Evolutionary conservation across 208 protist genomes (phyloP).

Genomic region (Endotrypanum monterogeii): DNA sequence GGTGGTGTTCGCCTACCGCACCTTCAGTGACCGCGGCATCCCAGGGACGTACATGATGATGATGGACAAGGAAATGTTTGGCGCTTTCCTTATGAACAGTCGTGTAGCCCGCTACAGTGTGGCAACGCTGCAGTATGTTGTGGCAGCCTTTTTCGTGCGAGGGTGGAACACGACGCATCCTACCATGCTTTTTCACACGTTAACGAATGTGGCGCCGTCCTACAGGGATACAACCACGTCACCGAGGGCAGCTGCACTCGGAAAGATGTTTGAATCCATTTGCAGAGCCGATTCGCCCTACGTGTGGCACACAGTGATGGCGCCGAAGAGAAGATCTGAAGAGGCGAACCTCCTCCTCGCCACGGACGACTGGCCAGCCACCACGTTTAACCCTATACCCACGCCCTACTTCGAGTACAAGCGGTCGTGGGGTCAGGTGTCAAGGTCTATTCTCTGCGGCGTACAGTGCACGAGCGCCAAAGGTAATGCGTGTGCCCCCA

Average conservation of each 20-base stretch:
- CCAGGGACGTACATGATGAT: constrained; percentile 14
- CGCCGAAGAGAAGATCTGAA: background rate
- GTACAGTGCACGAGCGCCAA: constrained; percentile 51
- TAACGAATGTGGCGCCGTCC: constrained; percentile 25
- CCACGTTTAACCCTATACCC: constrained; percentile 30
- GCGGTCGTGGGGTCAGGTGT: constrained; percentile 48
- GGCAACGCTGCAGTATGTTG: constrained; percentile 41
- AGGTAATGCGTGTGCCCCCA: constrained; percentile 24
- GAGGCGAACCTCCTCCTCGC: background rate
- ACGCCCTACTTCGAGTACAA: constrained; percentile 35
- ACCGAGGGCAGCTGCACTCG: constrained; percentile 15
- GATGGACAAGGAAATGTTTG: constrained; percentile 46
- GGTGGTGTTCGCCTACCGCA: constrained; percentile 12
- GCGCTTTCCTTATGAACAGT: constrained; percentile 44
- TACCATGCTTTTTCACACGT: constrained; percentile 45
- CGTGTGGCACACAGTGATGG: constrained; percentile 59
- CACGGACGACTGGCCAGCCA: background rate
- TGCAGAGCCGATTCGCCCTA: constrained; percentile 35
- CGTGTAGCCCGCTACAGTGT: constrained; percentile 43
- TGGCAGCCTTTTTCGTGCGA: constrained; percentile 40
- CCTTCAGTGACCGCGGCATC: constrained; percentile 3
- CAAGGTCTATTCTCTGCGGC: constrained; percentile 49
- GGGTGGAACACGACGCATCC: constrained; percentile 28
- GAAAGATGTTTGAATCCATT: constrained; percentile 22
- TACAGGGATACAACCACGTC: constrained; percentile 38